A percentile compares a stretch with the other conserved stretches of the same genome.
These are phyloP conservation scores for Cucurbita moschata DNA, from an alignment of 306 rosid species.

Conservation along the genomic window DNA sequence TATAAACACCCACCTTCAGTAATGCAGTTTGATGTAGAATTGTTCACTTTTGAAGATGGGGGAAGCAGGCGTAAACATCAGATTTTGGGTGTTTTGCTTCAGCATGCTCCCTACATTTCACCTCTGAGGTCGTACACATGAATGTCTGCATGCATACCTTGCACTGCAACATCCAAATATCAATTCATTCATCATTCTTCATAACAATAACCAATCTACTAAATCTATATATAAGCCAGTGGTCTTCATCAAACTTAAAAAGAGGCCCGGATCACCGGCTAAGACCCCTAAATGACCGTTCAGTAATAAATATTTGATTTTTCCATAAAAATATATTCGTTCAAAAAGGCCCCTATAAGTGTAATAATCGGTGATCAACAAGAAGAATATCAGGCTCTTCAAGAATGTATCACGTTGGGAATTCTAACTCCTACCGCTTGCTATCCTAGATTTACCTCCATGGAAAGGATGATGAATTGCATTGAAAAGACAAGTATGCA, in stretches of 20 bases:
- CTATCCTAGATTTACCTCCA: too few relatives aligned
- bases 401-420: too few relatives aligned
- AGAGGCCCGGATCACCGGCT: too few relatives aligned
- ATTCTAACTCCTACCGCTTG: too few relatives aligned
- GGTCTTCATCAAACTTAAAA: too few relatives aligned
- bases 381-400: too few relatives aligned
- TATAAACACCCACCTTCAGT: background rate
- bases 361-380: too few relatives aligned
- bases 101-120: conserved; percentile 79
- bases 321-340: too few relatives aligned
- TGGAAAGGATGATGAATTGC: background rate
- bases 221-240: background rate
- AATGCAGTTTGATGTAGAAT: background rate
- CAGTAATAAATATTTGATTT: too few relatives aligned
- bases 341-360: too few relatives aligned
- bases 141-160: conserved; percentile 91
- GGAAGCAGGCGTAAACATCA: conserved; percentile 43
- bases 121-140: conserved; percentile 76
- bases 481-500: background rate
- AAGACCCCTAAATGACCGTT: too few relatives aligned
- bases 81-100: conserved; percentile 81
- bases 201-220: background rate
- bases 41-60: conserved; percentile 44
- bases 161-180: conserved; percentile 39
- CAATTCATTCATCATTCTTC: background rate